A percentile compares a stretch with the other conserved stretches of the same genome.
These are phyloP conservation scores for Fusarium secorum DNA, from an alignment of 2,329 filamentous ascomycete species.

Conservation along the genomic window DNA sequence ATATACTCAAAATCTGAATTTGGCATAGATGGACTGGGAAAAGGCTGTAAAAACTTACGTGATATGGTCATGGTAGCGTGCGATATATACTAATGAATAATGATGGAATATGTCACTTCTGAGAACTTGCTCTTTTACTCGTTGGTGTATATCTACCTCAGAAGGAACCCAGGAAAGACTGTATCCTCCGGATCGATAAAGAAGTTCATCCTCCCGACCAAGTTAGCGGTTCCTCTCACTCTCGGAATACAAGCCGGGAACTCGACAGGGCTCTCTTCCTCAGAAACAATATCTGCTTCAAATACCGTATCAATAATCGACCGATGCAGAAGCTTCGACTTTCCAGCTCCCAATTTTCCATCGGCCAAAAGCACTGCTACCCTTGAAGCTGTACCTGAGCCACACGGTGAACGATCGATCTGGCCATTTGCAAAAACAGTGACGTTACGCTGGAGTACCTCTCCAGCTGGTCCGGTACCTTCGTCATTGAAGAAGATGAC, in stretches of 20 bases:
- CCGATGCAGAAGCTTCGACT: constrained; percentile 1
- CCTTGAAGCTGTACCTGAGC: constrained; percentile 38
- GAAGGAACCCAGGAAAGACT: constrained; percentile 23
- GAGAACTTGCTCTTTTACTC: rapidly evolving
- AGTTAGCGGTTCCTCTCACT: constrained; percentile 16
- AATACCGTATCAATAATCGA: constrained; percentile 22
- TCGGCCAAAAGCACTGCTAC: constrained; percentile 19
- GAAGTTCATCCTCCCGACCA: constrained; percentile 30
- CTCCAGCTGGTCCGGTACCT: background rate
- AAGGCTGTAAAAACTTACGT: rapidly evolving
- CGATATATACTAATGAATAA: constrained; percentile 4
- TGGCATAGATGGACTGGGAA: constrained; percentile 13
- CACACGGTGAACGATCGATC: constrained; percentile 40
- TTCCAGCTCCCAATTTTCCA: background rate
- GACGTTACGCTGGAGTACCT: constrained; percentile 29
- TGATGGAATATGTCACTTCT: background rate
- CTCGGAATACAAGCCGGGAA: constrained; percentile 31
- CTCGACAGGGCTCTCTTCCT: constrained; percentile 14
- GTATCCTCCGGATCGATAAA: constrained; percentile 23
- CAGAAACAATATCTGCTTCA: constrained; percentile 22
- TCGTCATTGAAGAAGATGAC: constrained; percentile 29
- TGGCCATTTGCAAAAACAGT: constrained; percentile 41
- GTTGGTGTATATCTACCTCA: background rate
- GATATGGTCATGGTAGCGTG: background rate
- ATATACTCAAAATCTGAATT: constrained; percentile 41